These are phyloP conservation scores for Protomyces gravidus DNA, from an alignment of 1,139 yeast genomes.

Conservation along the genomic window DNA sequence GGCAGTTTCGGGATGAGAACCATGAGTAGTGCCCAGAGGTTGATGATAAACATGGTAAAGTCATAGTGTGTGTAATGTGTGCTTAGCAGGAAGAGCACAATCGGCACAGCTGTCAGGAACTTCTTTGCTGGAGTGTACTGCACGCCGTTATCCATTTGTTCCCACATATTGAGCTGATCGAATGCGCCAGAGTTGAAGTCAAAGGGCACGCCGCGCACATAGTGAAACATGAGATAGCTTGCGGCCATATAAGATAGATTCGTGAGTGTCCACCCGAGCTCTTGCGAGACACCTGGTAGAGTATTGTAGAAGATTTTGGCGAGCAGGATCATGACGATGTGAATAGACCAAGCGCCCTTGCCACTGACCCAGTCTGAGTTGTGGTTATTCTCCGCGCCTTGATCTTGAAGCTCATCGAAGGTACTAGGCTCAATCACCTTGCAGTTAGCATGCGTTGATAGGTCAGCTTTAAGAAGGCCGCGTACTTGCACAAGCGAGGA, in stretches of 20 bases:
- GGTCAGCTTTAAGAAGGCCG: too few species aligned
- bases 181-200: conserved; percentile 96
- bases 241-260: conserved; percentile 77
- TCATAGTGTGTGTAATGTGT: conserved; percentile 91
- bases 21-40: conserved; percentile 74
- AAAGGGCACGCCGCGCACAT: conserved; percentile 93
- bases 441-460: neutral
- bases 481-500: conserved; percentile 14
- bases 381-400: conserved; percentile 77
- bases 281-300: conserved; percentile 69
- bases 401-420: conserved; percentile 87
- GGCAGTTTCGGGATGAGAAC: conserved; percentile 88
- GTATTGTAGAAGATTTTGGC: conserved; percentile 73
- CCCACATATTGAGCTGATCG: conserved; percentile 98
- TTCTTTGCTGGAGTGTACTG: conserved; percentile 96
- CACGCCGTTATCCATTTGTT: conserved; percentile 94
- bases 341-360: conserved; percentile 92
- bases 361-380: conserved; percentile 96
- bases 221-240: conserved; percentile 92
- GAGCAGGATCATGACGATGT: conserved; percentile 71
- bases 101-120: conserved; percentile 85
- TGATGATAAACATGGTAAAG: conserved; percentile 68
- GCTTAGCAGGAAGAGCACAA: conserved; percentile 73
- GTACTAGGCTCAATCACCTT: conserved; percentile 86
- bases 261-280: conserved; percentile 90